Percentiles rank a stretch among this genome's conserved stretches.
Evolutionary conservation across 2,329 filamentous ascomycete species (phyloP).

Genomic region (Sarocladium kiliense): DNA sequence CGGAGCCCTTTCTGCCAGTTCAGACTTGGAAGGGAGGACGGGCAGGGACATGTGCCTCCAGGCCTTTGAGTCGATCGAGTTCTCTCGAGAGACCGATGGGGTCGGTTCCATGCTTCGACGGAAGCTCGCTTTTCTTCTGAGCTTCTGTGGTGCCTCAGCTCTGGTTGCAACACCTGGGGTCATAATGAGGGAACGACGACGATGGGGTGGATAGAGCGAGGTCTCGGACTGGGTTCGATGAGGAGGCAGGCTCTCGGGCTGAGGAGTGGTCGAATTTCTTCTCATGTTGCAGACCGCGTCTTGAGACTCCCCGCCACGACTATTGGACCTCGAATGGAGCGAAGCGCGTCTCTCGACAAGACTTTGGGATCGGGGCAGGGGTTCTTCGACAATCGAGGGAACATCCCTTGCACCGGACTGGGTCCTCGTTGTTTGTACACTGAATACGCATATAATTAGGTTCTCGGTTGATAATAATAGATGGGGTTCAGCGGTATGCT

Average conservation of each 20-base stretch:
- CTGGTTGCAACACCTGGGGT: slow-evolving; percentile 47
- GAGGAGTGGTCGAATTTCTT: neutral
- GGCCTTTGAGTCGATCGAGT: slow-evolving; percentile 28
- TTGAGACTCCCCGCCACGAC: neutral
- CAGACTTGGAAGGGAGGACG: slow-evolving; percentile 12
- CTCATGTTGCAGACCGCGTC: slow-evolving; percentile 3
- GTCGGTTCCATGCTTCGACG: slow-evolving; percentile 33
- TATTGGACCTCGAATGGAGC: neutral
- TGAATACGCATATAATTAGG: neutral
- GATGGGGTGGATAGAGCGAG: slow-evolving; percentile 41
- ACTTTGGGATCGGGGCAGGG: slow-evolving; percentile 5
- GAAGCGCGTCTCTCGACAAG: neutral
- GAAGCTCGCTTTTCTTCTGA: slow-evolving; percentile 24
- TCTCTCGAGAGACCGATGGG: slow-evolving; percentile 30
- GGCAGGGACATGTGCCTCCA: slow-evolving; percentile 29
- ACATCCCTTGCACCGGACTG: neutral
- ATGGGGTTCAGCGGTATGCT: too few species aligned
- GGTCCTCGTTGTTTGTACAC: neutral
- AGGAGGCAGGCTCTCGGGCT: neutral
- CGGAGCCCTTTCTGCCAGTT: slow-evolving; percentile 20
- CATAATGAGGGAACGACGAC: slow-evolving; percentile 42
- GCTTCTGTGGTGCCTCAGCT: slow-evolving; percentile 16
- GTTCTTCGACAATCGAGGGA: neutral
- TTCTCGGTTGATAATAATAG: neutral
- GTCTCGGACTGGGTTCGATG: slow-evolving; percentile 38